Percentiles rank a stretch among this genome's conserved stretches.
These are phyloP conservation scores for Fagus crenata DNA, from an alignment of 306 rosid species.

Conservation along the genomic window DNA sequence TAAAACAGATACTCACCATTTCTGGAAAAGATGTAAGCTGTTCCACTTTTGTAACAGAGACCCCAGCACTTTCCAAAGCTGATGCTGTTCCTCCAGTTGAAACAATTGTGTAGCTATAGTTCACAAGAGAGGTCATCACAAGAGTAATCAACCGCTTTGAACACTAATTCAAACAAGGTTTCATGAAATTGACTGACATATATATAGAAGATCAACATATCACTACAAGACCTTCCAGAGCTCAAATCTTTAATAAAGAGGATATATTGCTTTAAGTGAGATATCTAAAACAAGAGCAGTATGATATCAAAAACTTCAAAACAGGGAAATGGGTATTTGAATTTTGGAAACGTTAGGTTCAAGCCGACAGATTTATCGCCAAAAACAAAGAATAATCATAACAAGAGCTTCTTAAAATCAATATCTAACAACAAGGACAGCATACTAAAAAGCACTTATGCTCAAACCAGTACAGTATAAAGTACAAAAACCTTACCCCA, in stretches of 20 bases:
- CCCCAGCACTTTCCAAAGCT: constrained; percentile 76
- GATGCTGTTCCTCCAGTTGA: constrained; percentile 97
- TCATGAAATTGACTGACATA: not conserved
- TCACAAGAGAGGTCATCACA: not conserved
- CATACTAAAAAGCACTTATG: not conserved
- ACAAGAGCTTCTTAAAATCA: not conserved
- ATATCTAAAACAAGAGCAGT: not conserved
- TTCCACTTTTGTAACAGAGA: constrained; percentile 83
- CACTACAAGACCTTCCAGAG: not conserved
- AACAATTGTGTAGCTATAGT: constrained; percentile 72
- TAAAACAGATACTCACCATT: constrained; percentile 56
- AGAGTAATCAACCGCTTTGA: constrained; percentile 2
- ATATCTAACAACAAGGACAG: not conserved
- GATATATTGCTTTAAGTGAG: not conserved
- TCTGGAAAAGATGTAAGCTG: constrained; percentile 86
- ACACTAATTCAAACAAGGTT: not conserved
- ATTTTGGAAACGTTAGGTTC: not conserved
- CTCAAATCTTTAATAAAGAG: not conserved
- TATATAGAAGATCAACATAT: not conserved
- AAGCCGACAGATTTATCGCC: not conserved
- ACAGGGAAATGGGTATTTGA: not conserved
- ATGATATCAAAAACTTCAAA: not conserved
- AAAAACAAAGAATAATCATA: not conserved
- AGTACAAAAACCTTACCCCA: constrained; percentile 53
- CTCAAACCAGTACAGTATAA: not conserved